phyloP scores from a whole-genome alignment of 2,329 filamentous ascomycete genomes.

The Magnaporthiopsis rhizophila region DNA sequence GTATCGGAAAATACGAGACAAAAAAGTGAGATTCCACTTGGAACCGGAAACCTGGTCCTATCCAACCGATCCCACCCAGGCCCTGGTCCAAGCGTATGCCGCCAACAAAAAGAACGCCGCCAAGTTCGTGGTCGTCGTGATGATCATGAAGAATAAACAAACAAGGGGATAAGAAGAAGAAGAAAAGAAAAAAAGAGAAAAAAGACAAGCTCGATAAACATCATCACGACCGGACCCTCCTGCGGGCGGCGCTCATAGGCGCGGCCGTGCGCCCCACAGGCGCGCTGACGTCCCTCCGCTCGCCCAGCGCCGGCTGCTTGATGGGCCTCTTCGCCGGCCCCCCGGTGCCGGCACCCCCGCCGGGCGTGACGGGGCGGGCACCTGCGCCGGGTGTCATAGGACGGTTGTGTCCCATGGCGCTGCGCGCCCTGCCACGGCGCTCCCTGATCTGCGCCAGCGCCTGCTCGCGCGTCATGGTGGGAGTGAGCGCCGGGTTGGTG shows the following conservation, averaged over 20 bases:
- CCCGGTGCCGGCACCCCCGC: conserved; percentile 41
- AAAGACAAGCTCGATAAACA: not conserved
- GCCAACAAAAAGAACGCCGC: not conserved
- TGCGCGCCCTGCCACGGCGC: conserved; percentile 61
- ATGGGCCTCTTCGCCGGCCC: conserved; percentile 27
- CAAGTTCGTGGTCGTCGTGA: not conserved
- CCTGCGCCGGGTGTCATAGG: not conserved
- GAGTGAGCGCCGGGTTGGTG: conserved; percentile 51
- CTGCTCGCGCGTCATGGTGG: conserved; percentile 64
- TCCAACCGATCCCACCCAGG: not conserved
- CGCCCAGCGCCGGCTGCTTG: conserved; percentile 48
- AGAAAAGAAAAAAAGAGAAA: not conserved
- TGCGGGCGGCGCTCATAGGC: not conserved
- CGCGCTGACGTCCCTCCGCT: conserved; percentile 41
- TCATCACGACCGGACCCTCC: not conserved
- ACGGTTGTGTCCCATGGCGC: conserved; percentile 44
- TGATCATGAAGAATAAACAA: not conserved
- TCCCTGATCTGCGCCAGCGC: conserved; percentile 69
- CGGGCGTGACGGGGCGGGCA: not conserved
- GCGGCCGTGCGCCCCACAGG: conserved; percentile 18
- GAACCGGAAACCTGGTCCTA: not conserved
- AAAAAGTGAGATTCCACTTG: not conserved
- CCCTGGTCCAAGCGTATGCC: not conserved
- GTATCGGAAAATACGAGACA: not conserved
- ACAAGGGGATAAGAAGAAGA: no score